Base-by-base conservation (phyloP, 2,329 filamentous ascomycete species). In the Phialemoniopsis sp. region DNA sequence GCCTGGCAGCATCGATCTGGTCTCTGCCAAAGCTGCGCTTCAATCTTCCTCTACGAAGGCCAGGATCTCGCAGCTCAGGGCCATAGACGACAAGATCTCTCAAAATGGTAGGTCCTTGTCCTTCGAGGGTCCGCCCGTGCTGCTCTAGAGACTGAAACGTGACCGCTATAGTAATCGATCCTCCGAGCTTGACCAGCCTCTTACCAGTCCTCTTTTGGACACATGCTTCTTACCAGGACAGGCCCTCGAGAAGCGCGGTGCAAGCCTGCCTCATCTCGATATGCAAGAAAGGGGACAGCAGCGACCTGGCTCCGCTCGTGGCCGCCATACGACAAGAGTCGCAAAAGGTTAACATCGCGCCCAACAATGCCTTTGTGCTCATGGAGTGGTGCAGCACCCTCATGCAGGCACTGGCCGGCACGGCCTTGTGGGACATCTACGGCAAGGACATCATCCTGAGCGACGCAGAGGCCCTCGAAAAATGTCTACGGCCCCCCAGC, bases 351-450 rank as follows among this genome's bases (percentile, higher is more conserved):
- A 82, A 80, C 46, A 82, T 97, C 52, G 88, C 91, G 26, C 68
- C 85, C 13, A 79, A 76, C 32, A 94, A 82, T 62, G 87, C 89
- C 5, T 95, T 96, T 58, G 88, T 95, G 36, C 70, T 98, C 50
- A 75, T 93, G 13, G 88, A 95, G 61, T 98, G 91, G 91, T 89
- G 82, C 60, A 86, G 85, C 42, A 62, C 91, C 42, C 66, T 96
- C 37, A 76, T 95, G 50, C 82, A 90, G 53, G 74, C 84, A 42
- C 70, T 89, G 18, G 77, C 77, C 26, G 73, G 73, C 35, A 77
- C 76, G 13, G 57, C 73, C 9, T 60, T 77, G 32, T 89, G 82
- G 83, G 75, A 78, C 37, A 70, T 70, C 53, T 81, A 82, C 58
- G 78, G 78, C 38, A 55, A 72, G 47, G 81, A 88, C 28, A 65